Conservation (phyloP, 2,329 filamentous ascomycete species). For the Exophiala mesophila region DNA sequence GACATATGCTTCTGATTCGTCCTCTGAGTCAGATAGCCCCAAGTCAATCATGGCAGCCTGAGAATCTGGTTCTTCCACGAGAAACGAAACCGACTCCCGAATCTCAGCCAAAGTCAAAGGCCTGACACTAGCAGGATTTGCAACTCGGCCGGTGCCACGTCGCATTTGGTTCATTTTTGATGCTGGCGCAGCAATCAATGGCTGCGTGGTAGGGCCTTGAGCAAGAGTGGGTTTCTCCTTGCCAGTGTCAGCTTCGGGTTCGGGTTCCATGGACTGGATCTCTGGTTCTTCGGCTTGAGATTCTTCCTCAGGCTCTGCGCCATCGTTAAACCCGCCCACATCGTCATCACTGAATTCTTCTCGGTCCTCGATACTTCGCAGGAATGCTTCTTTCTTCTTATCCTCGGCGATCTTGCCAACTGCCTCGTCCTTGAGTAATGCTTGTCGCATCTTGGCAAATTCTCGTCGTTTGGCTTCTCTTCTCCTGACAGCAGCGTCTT, state of each 20-base stretch:
- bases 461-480: constrained; percentile 78
- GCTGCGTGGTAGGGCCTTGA: background rate
- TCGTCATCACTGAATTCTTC: constrained; percentile 62
- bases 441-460: constrained; percentile 86
- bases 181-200: constrained; percentile 34
- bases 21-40: constrained; percentile 42
- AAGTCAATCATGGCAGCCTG: constrained; percentile 43
- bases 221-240: constrained; percentile 17
- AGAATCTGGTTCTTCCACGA: constrained; percentile 62
- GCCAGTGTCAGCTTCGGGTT: constrained; percentile 1
- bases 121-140: constrained; percentile 64
- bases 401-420: constrained; percentile 87
- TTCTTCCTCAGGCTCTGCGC: constrained; percentile 17
- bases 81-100: constrained; percentile 73
- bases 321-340: constrained; percentile 54
- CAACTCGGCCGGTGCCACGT: constrained; percentile 59
- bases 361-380: constrained; percentile 81
- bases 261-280: constrained; percentile 30
- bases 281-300: constrained; percentile 35
- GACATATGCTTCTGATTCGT: constrained; percentile 35
- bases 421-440: constrained; percentile 80
- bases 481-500: constrained; percentile 74
- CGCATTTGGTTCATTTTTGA: constrained; percentile 52
- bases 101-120: constrained; percentile 75
- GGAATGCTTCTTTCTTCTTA: constrained; percentile 82